Base-by-base conservation (phyloP, 495 filamentous ascomycete genomes). In the Xylaria bambusicola region DNA sequence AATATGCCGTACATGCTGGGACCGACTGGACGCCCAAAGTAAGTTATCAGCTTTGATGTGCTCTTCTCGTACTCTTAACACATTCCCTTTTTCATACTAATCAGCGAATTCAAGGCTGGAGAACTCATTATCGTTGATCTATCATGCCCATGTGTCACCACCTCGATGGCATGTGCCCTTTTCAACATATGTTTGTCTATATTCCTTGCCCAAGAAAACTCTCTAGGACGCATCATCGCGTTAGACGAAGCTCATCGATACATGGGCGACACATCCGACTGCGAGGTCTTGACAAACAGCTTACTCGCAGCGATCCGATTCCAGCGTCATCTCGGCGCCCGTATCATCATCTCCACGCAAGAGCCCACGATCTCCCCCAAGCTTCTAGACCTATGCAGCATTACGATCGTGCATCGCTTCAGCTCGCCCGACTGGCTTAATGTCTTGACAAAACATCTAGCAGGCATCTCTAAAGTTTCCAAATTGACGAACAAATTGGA, bases 341-440 rank as follows among this genome's bases (percentile, higher is more conserved):
- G 88, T 1, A 74, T 92, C 13, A 57, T 93, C 36, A 86, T 93
- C 29, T 84, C 89, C 0, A 93, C 90, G 0, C 88, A 94, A 64
- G 90, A 93, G 61, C 90, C 90, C 0, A 92, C 88, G 0, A 83
- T 93, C 40, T 87, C 86, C 0, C 82, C 84, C 0, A 71, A 74
- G 23, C 80, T 93, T 2, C 75, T 93, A 0, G 87, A 87, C 58
- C 78, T 93, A 6, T 90, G 84, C 68, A 86, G 82, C n/a, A 74
- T 87, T 18, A 89, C 86, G 0, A 81, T 93, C 55, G 83, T 93
- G 0, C 90, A 94, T 67, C 78, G 86, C 13, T 93, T 93, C 63
- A 84, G 80, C 0, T 88, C 83, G 2, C 89, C 89, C 0, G 82
- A 82, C 6, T 93, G 90, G 90, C 71, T 88, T 35, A 65, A 56